Percentiles rank a stretch among this genome's conserved stretches.
Evolutionary conservation across 2,329 filamentous ascomycete species (phyloP).

Genomic region (Pseudohalonectria lignicola): DNA sequence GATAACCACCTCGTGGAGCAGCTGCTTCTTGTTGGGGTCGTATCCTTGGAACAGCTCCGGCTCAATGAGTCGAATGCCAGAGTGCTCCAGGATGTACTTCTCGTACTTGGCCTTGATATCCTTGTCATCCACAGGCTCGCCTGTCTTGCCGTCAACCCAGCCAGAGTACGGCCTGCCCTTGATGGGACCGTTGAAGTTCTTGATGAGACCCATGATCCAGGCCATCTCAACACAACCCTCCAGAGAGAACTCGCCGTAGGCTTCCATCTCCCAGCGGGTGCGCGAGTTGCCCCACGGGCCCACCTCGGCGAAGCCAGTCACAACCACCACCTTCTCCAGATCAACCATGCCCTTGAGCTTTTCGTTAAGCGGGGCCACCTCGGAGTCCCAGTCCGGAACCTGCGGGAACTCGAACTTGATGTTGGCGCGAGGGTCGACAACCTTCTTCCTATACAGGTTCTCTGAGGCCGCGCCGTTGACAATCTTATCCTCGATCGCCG

Average conservation of each 20-base stretch:
- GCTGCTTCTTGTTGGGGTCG: conserved; percentile 96
- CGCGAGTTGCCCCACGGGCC: conserved; percentile 98
- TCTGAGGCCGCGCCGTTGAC: conserved; percentile 92
- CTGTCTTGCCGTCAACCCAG: conserved; percentile 91
- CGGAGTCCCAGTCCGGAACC: conserved; percentile 83
- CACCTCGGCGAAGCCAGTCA: conserved; percentile 92
- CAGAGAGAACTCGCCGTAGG: conserved; percentile 88
- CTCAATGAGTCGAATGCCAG: conserved; percentile 94
- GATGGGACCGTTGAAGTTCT: conserved; percentile 91
- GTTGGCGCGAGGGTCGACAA: conserved; percentile 87
- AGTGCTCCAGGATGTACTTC: conserved; percentile 91
- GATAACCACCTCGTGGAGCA: conserved; percentile 95
- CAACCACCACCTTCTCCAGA: conserved; percentile 93
- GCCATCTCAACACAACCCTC: conserved; percentile 99
- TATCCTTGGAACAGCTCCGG: conserved; percentile 95
- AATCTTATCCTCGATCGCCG: conserved; percentile 90
- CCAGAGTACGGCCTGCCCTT: conserved; percentile 96
- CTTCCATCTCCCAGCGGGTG: conserved; percentile 99
- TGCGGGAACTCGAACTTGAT: conserved; percentile 94
- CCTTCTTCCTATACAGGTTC: conserved; percentile 87
- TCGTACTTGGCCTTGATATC: conserved; percentile 97
- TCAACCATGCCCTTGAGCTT: conserved; percentile 97
- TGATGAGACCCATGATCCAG: conserved; percentile 99
- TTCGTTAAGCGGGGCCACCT: conserved; percentile 79
- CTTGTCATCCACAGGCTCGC: conserved; percentile 94